These are phyloP conservation scores for Allomyces macrogynus DNA, from an alignment of 192 early-diverging fungal species.

Conservation along the genomic window DNA sequence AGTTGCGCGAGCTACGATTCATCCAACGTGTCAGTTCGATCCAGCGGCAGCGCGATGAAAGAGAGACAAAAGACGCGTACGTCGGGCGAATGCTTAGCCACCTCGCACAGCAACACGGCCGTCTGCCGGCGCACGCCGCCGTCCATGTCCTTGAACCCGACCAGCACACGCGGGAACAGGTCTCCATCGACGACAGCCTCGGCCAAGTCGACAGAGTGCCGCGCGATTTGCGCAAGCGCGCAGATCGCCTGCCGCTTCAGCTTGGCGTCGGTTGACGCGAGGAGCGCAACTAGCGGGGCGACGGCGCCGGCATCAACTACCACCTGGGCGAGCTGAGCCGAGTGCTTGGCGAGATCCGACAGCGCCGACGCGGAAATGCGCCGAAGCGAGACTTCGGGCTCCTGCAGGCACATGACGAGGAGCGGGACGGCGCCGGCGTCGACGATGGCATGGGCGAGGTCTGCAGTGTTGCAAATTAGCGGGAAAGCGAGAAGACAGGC, in stretches of 20 bases:
- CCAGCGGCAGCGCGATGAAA: too few relatives aligned
- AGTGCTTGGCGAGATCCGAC: conserved; percentile 32
- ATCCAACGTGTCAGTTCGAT: too few relatives aligned
- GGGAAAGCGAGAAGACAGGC: too few relatives aligned
- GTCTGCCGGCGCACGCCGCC: conserved; percentile 28
- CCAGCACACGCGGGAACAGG: conserved; percentile 28
- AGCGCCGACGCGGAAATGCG: conserved; percentile 34
- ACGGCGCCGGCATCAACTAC: conserved; percentile 35
- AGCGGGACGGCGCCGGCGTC: conserved; percentile 35
- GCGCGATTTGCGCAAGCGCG: conserved; percentile 31
- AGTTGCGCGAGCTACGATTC: conserved; percentile 27
- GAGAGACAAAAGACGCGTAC: conserved; percentile 9
- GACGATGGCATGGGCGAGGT: conserved; percentile 31
- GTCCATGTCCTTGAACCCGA: conserved; percentile 28
- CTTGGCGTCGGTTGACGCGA: conserved; percentile 30
- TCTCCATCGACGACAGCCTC: conserved; percentile 36
- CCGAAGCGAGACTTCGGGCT: conserved; percentile 27
- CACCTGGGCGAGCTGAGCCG: conserved; percentile 29
- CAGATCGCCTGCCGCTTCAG: conserved; percentile 30
- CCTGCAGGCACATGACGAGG: conserved; percentile 33
- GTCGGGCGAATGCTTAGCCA: conserved; percentile 38
- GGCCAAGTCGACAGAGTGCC: conserved; percentile 34
- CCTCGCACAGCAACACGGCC: conserved; percentile 31
- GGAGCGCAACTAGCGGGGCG: conserved; percentile 24
- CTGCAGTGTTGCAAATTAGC: conserved; percentile 4